Base-by-base conservation (phyloP, 257 asterid genomes). In the Ilex aquifolium region DNA sequence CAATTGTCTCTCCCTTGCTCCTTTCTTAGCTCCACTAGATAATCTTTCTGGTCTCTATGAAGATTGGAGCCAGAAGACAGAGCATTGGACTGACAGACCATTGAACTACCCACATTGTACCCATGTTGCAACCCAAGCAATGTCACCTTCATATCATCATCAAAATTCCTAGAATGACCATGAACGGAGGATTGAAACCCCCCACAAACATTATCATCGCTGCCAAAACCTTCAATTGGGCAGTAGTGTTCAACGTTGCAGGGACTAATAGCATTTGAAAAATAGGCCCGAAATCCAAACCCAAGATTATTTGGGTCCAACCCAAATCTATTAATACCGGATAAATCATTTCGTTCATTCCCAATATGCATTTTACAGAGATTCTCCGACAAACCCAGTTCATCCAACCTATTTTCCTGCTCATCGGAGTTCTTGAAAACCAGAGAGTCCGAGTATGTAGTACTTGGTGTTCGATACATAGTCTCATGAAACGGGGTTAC, bases 331-430 rank as follows among this genome's bases (percentile, higher is more conserved):
- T 61, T 32, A 9, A 44, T 30, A 30, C 9, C 61, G 46, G 70
- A 60, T 32, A 42, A 62, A 44, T 66, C 65, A 61, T 56, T 31
- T 17, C 13, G 66, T 29, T 61, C 68, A 59, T 56, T 65, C 49
- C 72, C 74, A 49, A 79, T 65, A 40, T 57, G 63, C 72, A 79
- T 50, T 16, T 67, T 49, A 40, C 60, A 44, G 51, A 79, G 60
- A 51, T 65, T 55, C 46, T 70, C 63, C 46, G 70, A 67, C 32
- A 79, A 69, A 44, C 64, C 76, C 61, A 54, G 61, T 39, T 74
- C 71, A 57, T 65, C 59, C 40, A 71, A 64, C 32, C 44, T 59
- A 29, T 66, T 58, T 31, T 56, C 58, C 54, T 57, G 50, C 32
- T 72, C 62, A 31, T 61, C 49, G 54, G 60, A 54, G 36, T 56